These are phyloP conservation scores for Rhodomyrtus psidioides DNA, from an alignment of 441 rosid species.

Conservation along the genomic window DNA sequence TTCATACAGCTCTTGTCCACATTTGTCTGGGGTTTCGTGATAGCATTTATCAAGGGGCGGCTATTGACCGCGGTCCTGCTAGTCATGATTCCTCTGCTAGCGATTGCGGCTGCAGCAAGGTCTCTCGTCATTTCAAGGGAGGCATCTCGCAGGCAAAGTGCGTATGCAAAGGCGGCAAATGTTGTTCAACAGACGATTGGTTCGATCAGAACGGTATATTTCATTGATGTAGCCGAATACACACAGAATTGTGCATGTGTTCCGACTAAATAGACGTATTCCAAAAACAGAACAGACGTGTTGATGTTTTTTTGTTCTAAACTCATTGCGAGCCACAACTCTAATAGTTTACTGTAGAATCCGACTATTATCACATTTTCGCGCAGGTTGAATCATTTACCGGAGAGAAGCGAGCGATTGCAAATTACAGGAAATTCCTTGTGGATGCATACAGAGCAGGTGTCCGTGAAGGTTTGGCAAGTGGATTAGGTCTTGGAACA, in stretches of 20 bases:
- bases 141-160: not conserved
- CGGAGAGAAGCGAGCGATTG: not conserved
- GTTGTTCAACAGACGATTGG: conserved; percentile 8
- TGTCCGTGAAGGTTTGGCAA: not conserved
- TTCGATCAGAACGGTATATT: not conserved
- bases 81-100: conserved; percentile 12
- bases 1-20: conserved; percentile 16
- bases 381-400: not conserved
- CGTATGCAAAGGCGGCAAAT: conserved; percentile 15
- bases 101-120: conserved; percentile 4
- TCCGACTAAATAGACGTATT: not conserved
- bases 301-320: not conserved
- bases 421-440: not conserved
- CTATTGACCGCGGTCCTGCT: conserved; percentile 9
- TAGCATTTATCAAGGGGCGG: not conserved
- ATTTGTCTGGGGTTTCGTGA: conserved; percentile 7
- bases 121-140: conserved; percentile 1
- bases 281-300: not conserved
- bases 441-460: not conserved
- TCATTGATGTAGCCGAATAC: not conserved
- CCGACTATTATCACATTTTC: too few species aligned
- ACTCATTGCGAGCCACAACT: not conserved
- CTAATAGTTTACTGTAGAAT: not conserved
- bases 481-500: not conserved
- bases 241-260: not conserved